A percentile compares a stretch with the other conserved stretches of the same genome.
Conservation (phyloP, 2,329 filamentous ascomycete species). For the Colletotrichum plurivorum region DNA sequence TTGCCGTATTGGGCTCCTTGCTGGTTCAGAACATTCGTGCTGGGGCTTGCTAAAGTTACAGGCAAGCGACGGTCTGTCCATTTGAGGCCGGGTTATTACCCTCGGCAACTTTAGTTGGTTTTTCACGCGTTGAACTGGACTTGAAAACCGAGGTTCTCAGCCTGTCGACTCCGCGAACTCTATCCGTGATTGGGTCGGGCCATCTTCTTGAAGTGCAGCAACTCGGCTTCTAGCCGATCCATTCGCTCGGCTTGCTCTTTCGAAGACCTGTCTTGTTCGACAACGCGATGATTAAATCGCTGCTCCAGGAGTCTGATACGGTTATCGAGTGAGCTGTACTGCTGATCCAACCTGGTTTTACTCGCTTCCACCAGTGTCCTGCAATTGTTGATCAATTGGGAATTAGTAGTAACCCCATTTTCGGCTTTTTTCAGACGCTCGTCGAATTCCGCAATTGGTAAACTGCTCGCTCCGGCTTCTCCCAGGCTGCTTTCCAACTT, state of each 20-base stretch:
- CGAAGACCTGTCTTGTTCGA: background rate
- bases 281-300: background rate
- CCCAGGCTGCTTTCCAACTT: constrained; percentile 1
- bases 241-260: constrained; percentile 18
- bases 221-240: constrained; percentile 23
- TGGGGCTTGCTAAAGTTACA: too few relatives aligned
- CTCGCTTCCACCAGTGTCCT: constrained; percentile 30
- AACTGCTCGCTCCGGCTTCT: background rate
- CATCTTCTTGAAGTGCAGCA: background rate
- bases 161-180: too few relatives aligned
- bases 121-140: background rate
- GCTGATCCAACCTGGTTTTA: constrained; percentile 21
- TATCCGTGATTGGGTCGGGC: background rate
- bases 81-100: background rate
- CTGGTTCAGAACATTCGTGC: too few relatives aligned
- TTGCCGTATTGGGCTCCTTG: too few relatives aligned
- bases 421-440: constrained; percentile 16
- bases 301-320: constrained; percentile 15
- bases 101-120: background rate
- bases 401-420: background rate
- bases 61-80: background rate
- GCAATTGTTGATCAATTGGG: constrained; percentile 21
- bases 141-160: background rate
- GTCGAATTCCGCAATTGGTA: background rate
- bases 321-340: constrained; percentile 5